Evolutionary conservation across 2,329 filamentous ascomycete genomes (phyloP).

Genomic region (Verticillium isaacii): DNA sequence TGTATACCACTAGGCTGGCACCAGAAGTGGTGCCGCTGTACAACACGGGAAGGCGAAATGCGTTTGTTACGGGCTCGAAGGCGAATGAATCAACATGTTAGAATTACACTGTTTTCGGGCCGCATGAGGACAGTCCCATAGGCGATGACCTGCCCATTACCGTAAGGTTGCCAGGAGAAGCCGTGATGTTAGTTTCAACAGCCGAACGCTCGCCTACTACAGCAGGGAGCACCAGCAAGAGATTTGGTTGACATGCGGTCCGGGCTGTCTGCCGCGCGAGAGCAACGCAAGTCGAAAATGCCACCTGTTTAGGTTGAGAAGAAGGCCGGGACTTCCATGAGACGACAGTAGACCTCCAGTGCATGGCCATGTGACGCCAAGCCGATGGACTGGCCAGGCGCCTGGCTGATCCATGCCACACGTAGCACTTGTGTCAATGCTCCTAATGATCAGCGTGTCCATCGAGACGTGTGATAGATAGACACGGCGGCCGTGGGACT

Average conservation of each 20-base stretch:
- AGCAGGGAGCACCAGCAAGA: too few relatives aligned
- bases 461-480: too few relatives aligned
- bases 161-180: too few relatives aligned
- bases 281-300: too few relatives aligned
- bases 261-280: too few relatives aligned
- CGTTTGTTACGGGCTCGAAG: neutral
- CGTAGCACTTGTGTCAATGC: neutral
- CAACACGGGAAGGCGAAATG: neutral
- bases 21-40: neutral
- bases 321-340: neutral
- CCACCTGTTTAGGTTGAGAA: too few relatives aligned
- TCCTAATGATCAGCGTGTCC: too few relatives aligned
- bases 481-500: neutral
- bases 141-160: too few relatives aligned
- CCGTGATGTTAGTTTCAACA: neutral
- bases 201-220: too few relatives aligned
- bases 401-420: neutral
- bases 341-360: neutral
- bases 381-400: neutral
- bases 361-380: neutral
- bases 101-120: neutral
- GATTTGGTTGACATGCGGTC: too few relatives aligned
- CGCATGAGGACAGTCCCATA: neutral
- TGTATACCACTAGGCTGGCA: slow-evolving; percentile 1
- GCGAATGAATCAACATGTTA: neutral